Percentiles rank a stretch among this genome's conserved stretches.
These are phyloP conservation scores for Ascocoryne sarcoides DNA, from an alignment of 2,329 filamentous ascomycete species.

Conservation along the genomic window DNA sequence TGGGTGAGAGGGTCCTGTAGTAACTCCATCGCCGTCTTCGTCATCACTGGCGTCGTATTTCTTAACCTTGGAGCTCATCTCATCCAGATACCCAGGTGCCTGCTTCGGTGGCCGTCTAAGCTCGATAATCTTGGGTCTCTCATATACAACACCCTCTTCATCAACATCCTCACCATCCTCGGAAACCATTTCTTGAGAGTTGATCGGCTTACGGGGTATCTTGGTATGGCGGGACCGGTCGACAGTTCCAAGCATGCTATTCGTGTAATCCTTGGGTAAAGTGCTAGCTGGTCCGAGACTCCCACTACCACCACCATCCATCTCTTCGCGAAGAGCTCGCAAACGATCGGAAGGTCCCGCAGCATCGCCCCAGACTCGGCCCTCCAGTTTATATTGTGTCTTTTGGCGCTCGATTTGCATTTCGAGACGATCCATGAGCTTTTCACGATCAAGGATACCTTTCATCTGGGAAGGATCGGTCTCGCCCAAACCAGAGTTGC, in stretches of 20 bases:
- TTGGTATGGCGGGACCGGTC: constrained; percentile 52
- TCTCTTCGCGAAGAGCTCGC: constrained; percentile 84
- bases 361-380: constrained; percentile 76
- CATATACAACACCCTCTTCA: constrained; percentile 46
- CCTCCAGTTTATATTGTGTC: constrained; percentile 95
- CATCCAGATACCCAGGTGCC: constrained; percentile 51
- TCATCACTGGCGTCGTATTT: constrained; percentile 49
- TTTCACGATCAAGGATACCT: constrained; percentile 87
- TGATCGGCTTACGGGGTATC: constrained; percentile 46
- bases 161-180: constrained; percentile 39
- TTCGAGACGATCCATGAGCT: constrained; percentile 85
- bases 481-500: constrained; percentile 42
- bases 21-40: constrained; percentile 51
- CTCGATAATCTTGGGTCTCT: constrained; percentile 70
- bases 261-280: constrained; percentile 55
- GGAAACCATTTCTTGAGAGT: constrained; percentile 26
- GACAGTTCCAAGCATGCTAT: constrained; percentile 66
- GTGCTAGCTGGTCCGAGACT: constrained; percentile 24
- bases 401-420: constrained; percentile 95
- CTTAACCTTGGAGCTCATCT: constrained; percentile 71
- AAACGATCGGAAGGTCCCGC: constrained; percentile 84
- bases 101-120: constrained; percentile 61
- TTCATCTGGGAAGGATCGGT: constrained; percentile 71
- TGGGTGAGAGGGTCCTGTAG: constrained; percentile 66
- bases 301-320: constrained; percentile 56